phyloP scores from a whole-genome alignment of 2,329 filamentous ascomycete species.

The Penicillium sp. region DNA sequence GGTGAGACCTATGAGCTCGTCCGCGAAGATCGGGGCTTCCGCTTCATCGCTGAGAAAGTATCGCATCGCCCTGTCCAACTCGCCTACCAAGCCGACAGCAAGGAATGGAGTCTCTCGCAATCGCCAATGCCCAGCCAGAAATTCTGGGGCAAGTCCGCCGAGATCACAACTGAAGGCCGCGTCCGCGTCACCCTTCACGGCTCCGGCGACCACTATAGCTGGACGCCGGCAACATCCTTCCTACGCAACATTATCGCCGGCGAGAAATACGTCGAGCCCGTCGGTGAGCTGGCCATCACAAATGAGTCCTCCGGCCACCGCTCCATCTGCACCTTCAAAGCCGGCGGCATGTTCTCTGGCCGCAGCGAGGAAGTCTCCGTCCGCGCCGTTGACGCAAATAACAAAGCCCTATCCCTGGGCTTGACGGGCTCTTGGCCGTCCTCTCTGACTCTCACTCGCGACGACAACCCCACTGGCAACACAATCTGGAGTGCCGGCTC shows the following conservation, averaged over 20 bases:
- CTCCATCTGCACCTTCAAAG: slow-evolving; percentile 85
- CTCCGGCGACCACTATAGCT: slow-evolving; percentile 80
- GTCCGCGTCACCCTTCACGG: slow-evolving; percentile 74
- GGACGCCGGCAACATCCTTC: slow-evolving; percentile 85
- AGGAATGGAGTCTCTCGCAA: slow-evolving; percentile 82
- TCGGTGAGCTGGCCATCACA: slow-evolving; percentile 80
- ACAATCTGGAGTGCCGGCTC: slow-evolving; percentile 77
- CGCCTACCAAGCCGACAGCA: slow-evolving; percentile 87
- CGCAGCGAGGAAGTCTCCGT: slow-evolving; percentile 85
- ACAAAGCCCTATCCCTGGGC: slow-evolving; percentile 63
- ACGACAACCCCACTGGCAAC: slow-evolving; percentile 60
- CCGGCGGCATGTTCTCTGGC: slow-evolving; percentile 95
- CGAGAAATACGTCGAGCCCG: slow-evolving; percentile 96
- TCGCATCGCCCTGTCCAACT: slow-evolving; percentile 88
- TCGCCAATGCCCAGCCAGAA: slow-evolving; percentile 88
- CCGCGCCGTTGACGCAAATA: slow-evolving; percentile 67
- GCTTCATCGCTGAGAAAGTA: slow-evolving; percentile 93
- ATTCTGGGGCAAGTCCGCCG: slow-evolving; percentile 97
- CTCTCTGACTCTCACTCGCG: slow-evolving; percentile 64
- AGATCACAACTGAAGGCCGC: slow-evolving; percentile 88
- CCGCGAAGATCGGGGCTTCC: slow-evolving; percentile 80
- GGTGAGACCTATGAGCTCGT: slow-evolving; percentile 95
- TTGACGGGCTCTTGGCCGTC: slow-evolving; percentile 83
- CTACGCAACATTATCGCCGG: slow-evolving; percentile 94
- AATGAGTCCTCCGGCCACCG: slow-evolving; percentile 83